These are phyloP conservation scores for Gastrodia elata DNA, from an alignment of 106 monocot genomes.

Conservation along the genomic window DNA sequence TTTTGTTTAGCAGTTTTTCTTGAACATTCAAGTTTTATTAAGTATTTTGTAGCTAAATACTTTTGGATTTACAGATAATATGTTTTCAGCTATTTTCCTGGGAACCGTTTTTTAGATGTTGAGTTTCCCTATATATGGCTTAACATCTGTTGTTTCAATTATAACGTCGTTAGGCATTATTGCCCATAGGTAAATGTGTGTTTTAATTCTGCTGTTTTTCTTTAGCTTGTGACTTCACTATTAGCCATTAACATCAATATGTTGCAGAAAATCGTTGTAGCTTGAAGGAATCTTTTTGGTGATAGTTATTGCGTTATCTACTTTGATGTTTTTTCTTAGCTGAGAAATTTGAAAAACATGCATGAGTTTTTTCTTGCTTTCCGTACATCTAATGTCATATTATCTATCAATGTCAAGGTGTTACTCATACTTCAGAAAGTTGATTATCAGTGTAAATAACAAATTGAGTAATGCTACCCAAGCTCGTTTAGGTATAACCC, in stretches of 20 bases:
- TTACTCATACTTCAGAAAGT: no score
- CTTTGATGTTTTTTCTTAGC: background rate
- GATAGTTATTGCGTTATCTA: background rate
- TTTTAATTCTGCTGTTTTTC: background rate
- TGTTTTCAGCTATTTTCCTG: background rate
- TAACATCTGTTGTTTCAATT: background rate
- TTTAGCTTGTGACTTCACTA: background rate
- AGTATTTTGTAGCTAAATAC: background rate
- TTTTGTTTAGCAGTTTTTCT: background rate
- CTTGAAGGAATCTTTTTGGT: background rate
- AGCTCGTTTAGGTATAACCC: no score
- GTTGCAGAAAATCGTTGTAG: background rate
- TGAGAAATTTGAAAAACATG: background rate
- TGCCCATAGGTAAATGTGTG: no score
- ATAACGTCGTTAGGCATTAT: background rate
- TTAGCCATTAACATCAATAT: background rate
- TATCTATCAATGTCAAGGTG: background rate
- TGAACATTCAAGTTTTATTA: background rate
- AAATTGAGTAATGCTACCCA: no score
- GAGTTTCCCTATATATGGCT: background rate
- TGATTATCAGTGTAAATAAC: no score
- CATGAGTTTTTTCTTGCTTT: background rate
- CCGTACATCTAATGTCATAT: background rate
- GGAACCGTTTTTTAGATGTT: background rate
- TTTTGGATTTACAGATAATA: background rate